A percentile compares a stretch with the other conserved stretches of the same genome.
These are phyloP conservation scores for Sclerotinia sclerotiorum DNA, from an alignment of 2,329 filamentous ascomycete species.

Conservation along the genomic window DNA sequence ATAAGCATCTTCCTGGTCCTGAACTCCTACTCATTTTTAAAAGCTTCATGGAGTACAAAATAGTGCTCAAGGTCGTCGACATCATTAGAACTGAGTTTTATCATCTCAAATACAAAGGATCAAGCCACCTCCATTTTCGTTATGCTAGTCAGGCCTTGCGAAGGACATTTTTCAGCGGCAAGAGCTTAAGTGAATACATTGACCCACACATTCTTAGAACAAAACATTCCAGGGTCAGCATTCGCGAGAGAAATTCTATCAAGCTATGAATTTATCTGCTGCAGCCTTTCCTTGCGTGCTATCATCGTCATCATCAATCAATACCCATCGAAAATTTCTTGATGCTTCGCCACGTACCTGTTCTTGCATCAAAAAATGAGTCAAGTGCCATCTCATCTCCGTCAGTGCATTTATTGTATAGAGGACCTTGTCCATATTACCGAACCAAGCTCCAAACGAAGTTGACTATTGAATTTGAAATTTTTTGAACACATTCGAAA, in stretches of 20 bases:
- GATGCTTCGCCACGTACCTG: background rate
- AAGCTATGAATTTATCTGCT: background rate
- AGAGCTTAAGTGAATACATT: background rate
- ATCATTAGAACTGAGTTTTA: background rate
- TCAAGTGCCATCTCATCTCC: background rate
- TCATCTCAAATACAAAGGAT: background rate
- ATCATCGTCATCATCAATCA: rapidly evolving
- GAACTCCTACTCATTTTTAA: background rate
- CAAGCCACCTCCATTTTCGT: background rate
- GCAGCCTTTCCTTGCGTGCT: too few relatives aligned
- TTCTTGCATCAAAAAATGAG: background rate
- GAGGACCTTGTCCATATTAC: background rate
- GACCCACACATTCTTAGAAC: background rate
- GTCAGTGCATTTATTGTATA: background rate
- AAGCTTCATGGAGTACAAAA: background rate
- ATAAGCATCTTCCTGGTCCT: background rate
- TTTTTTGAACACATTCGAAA: background rate
- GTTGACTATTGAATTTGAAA: background rate
- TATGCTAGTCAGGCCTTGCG: background rate
- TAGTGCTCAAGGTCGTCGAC: background rate
- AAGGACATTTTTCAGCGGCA: background rate
- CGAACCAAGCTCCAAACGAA: background rate
- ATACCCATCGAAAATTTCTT: background rate
- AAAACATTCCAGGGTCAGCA: background rate
- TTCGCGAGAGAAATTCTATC: background rate